Evolutionary conservation across 2,329 filamentous ascomycete genomes (phyloP), one percentile per base, ranked within the genome.

Genomic region (Graphilbum fragrans): DNA sequence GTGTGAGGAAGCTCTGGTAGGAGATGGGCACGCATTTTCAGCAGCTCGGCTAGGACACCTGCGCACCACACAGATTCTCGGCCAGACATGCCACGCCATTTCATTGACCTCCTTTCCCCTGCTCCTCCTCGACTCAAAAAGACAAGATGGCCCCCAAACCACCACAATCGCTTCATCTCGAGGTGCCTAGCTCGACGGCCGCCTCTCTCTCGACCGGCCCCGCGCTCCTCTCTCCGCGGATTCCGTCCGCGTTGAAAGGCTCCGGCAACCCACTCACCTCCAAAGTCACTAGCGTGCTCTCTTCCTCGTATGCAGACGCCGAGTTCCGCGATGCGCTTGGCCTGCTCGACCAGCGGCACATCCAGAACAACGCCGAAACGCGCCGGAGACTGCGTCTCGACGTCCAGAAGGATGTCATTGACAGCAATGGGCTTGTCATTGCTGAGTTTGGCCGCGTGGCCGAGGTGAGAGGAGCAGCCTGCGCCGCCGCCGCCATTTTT

Each of bases 321-420:
- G 90, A 95, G 50, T 94, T 96, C 51, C 77, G 86, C 49, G 85
- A 94, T 65, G 81, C 87, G 14, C 65, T 98, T 23, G 68, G 74
- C 40, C 76, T 92, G 1, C 65, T 96, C 18, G 90, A 95, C 60
- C 65, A 75, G 38, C 74, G 84, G 29, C 70, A 71, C 1, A 59
- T 87, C 14, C 65, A 72, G 42, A 95, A 94, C 56, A 85, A 77
- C 12, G 71, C 84, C 10, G 83, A 88, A 49, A 82, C 80, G 3
- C 74, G 92, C 39, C 77, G 90, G 6, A 80, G 85, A 44, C 63
- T 96, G 16, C 78, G 88, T 16, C 62, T 94, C 1, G 80, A 93
- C 55, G 70, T 94, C 2, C 87, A 96, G 57, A 90, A 83, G 58
- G 88, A 96, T 55, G 84, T 95, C 31, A 88, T 96, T 43, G 77